Evolutionary conservation across 179 eudicot genomes (phyloP).

Genomic region (Heliamphora pulchella): DNA sequence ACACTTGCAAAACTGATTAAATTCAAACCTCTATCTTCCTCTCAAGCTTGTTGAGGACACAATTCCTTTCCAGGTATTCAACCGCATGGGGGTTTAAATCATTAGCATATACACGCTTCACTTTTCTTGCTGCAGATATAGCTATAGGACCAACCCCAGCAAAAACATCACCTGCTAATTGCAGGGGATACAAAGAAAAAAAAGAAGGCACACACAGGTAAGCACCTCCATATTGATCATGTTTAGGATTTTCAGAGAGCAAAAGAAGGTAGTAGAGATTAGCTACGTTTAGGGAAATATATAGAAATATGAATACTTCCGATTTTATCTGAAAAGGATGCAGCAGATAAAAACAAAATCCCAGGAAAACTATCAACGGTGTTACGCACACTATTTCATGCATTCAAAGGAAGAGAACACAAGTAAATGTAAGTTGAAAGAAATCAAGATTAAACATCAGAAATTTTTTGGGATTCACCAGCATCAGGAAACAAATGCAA

Average conservation of each 20-base stretch:
- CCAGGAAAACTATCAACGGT: not conserved
- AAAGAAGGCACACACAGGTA: not conserved
- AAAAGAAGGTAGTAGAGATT: not conserved
- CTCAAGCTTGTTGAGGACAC: constrained; percentile 75
- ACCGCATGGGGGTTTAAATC: constrained; percentile 83
- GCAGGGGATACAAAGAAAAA: not conserved
- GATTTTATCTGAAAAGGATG: not conserved
- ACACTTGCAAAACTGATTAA: not conserved
- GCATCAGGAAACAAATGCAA: not conserved
- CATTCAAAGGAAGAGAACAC: not conserved
- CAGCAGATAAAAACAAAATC: constrained; percentile 5
- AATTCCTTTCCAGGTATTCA: constrained; percentile 73
- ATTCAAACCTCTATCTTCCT: constrained; percentile 70
- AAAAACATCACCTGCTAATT: constrained; percentile 77
- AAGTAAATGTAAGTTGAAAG: not conserved
- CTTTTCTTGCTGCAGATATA: constrained; percentile 87
- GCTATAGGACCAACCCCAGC: constrained; percentile 97
- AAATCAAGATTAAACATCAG: not conserved
- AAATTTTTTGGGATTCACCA: not conserved
- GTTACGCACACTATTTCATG: not conserved
- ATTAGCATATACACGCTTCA: constrained; percentile 84
- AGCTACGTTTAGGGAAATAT: not conserved
- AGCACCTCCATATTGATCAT: not conserved
- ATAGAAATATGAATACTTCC: not conserved
- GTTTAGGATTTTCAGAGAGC: not conserved